Evolutionary conservation across 148 eudicot species (phyloP), one percentile per base, ranked within the genome.

Genomic region (Fagopyrum homotropicum): DNA sequence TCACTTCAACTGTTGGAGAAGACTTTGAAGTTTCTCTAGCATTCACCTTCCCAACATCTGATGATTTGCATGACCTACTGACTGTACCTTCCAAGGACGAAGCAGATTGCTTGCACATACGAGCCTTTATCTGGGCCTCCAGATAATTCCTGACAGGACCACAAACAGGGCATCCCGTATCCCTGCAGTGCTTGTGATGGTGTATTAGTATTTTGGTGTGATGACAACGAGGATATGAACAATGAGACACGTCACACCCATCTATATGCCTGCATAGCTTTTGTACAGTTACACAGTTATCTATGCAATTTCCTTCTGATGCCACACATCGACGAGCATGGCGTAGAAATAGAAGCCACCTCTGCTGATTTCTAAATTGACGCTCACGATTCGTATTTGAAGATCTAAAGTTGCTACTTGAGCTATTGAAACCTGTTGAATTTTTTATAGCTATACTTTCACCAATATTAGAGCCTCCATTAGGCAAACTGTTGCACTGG

Each of bases 311-410:
- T 73, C 98, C 97, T 69, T 81, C 81, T 29, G 90, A 91, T 15
- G 88, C 84, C 72, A 72, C 74, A 77, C 98, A 93, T 66, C 82
- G 68, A 45, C 98, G 93, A 73, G 98, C 95, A 86, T 93, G 98
- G 76, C 81, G 72, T 85, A 93, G 73, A 79, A 93, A 87, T 77
- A 93, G 79, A 74, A 93, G 82, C 98, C 98, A 94, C 84, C 85
- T 88, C 78, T 77, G 77, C 81, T 91, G 98, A 78, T 88, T 87
- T 79, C 26, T 82, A 75, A 73, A 89, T 77, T 90, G 86, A 59
- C 83, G 77, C 55, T 91, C 93, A 75, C 86, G 87, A 69, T 72
- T 54, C 16, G 78, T 54, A 76, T 80, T 80, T 74, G 45, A 69
- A 68, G 88, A 77, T 79, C 75, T 82, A 71, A 75, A 72, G 44